Evolutionary conservation across 768 basidiomycete genomes (phyloP).

Genomic region (Boletus rubescentipes): DNA sequence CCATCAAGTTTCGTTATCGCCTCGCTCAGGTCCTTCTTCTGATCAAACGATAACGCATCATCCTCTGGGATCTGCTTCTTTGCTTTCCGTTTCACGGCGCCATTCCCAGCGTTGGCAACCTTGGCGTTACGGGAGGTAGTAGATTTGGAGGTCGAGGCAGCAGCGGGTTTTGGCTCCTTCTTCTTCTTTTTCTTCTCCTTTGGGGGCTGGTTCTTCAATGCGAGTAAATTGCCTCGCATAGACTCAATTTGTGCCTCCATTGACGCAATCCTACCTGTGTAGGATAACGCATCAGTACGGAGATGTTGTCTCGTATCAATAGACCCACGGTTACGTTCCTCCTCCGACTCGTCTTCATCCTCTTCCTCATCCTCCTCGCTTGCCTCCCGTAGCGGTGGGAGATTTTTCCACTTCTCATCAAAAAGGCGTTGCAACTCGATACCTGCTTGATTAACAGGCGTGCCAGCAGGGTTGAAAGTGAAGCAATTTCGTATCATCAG

Average conservation of each 20-base stretch:
- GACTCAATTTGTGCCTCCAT: constrained; percentile 84
- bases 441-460: constrained; percentile 84
- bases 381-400: constrained; percentile 61
- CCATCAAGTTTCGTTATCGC: constrained; percentile 87
- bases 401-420: constrained; percentile 84
- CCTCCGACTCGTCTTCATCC: constrained; percentile 62
- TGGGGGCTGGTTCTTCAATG: constrained; percentile 53
- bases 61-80: constrained; percentile 74
- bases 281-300: constrained; percentile 12
- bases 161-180: constrained; percentile 56
- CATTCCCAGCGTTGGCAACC: constrained; percentile 35
- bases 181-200: constrained; percentile 74
- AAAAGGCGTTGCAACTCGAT: constrained; percentile 83
- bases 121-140: constrained; percentile 48
- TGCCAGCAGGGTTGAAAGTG: constrained; percentile 85
- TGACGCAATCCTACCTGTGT: constrained; percentile 63
- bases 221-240: constrained; percentile 68
- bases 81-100: constrained; percentile 53
- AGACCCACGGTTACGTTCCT: constrained; percentile 63
- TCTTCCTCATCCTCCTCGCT: constrained; percentile 65
- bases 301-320: neutral
- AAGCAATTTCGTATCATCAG: constrained; percentile 95
- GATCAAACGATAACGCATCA: constrained; percentile 87
- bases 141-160: constrained; percentile 66
- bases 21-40: constrained; percentile 98